Conservation (phyloP, 2,329 filamentous ascomycete genomes). For the Rhinocladiella similis region DNA sequence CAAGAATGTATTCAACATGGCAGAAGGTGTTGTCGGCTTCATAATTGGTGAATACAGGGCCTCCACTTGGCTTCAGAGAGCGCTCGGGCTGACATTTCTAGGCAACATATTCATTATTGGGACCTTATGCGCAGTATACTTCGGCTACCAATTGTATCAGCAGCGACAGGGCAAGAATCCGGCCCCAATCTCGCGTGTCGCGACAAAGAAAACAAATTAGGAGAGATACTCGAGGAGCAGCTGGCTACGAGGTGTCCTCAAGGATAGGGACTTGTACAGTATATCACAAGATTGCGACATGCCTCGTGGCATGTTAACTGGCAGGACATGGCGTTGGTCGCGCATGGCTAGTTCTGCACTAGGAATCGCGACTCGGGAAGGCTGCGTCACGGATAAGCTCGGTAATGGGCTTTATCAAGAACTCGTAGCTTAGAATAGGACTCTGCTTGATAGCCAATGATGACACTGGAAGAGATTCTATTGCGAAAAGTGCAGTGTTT, state of each 20-base stretch:
- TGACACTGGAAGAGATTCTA: too few relatives aligned
- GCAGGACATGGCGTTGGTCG: not conserved
- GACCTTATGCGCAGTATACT: slow-evolving; percentile 20
- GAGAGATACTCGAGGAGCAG: not conserved
- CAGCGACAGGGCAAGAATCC: slow-evolving; percentile 25
- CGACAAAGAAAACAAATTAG: slow-evolving; percentile 19
- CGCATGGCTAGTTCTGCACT: not conserved
- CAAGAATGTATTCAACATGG: slow-evolving; percentile 23
- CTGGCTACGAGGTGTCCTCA: not conserved
- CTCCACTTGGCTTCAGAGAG: not conserved
- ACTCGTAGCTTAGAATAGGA: too few relatives aligned
- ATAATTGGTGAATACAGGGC: slow-evolving; percentile 16
- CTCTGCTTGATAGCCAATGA: too few relatives aligned
- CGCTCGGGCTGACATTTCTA: slow-evolving; percentile 9
- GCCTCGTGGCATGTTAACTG: not conserved
- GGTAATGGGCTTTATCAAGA: not conserved
- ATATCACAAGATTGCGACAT: not conserved
- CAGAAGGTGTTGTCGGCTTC: slow-evolving; percentile 23
- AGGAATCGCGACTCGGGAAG: not conserved
- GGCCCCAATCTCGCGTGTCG: slow-evolving; percentile 19
- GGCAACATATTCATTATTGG: slow-evolving; percentile 25
- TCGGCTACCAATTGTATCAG: slow-evolving; percentile 23
- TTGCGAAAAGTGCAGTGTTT: too few relatives aligned
- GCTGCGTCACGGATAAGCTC: not conserved
- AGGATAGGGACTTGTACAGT: not conserved